A percentile compares a stretch with the other conserved stretches of the same genome.
These are phyloP conservation scores for Taphrina pruni DNA, from an alignment of 1,139 yeast species.

Conservation along the genomic window DNA sequence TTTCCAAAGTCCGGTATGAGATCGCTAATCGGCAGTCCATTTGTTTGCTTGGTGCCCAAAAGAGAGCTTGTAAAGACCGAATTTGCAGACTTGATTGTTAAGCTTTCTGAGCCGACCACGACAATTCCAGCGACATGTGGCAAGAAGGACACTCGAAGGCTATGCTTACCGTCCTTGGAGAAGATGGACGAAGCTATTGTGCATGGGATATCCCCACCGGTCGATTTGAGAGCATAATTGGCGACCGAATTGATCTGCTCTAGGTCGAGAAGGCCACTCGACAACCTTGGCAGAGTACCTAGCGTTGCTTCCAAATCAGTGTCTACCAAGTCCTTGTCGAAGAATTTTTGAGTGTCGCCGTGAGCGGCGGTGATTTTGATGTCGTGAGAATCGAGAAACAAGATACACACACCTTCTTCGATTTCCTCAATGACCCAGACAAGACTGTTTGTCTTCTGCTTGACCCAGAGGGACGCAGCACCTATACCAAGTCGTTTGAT, in stretches of 20 bases:
- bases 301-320: constrained; percentile 12
- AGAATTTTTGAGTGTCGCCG: constrained; percentile 37
- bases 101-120: constrained; percentile 62
- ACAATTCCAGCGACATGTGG: constrained; percentile 90
- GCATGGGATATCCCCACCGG: constrained; percentile 24
- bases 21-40: constrained; percentile 60
- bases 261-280: constrained; percentile 16
- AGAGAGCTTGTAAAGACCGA: constrained; percentile 76
- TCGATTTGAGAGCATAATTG: constrained; percentile 13
- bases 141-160: constrained; percentile 62
- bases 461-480: constrained; percentile 73
- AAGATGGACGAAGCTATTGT: constrained; percentile 38
- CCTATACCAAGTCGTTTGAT: constrained; percentile 55
- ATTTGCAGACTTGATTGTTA: constrained; percentile 69
- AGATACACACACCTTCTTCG: constrained; percentile 42
- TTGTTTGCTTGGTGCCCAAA: constrained; percentile 70
- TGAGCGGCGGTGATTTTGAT: constrained; percentile 27
- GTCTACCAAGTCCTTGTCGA: constrained; percentile 24
- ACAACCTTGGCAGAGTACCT: constrained; percentile 30
- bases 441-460: constrained; percentile 68
- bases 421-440: constrained; percentile 89
- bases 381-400: constrained; percentile 36
- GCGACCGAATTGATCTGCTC: constrained; percentile 2
- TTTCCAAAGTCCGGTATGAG: constrained; percentile 70
- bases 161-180: constrained; percentile 36